Conservation (phyloP, 441 rosid species). For the Mallotus japonicus region DNA sequence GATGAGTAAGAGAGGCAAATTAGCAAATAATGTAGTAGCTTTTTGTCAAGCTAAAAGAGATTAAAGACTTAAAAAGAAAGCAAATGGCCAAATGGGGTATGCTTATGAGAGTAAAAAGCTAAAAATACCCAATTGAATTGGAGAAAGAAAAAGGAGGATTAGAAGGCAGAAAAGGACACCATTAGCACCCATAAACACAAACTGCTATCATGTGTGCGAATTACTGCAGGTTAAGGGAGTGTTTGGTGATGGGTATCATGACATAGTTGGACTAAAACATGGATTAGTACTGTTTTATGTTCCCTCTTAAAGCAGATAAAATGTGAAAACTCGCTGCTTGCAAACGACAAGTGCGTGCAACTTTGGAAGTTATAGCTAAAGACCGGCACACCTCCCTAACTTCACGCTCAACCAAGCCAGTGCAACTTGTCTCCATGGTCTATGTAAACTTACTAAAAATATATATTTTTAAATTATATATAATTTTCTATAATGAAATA, state of each 20-base stretch:
- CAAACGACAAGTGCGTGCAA: neutral
- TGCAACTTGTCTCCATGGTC: neutral
- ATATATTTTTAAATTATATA: neutral
- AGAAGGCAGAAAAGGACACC: neutral
- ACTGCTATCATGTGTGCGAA: neutral
- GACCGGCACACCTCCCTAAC: slow-evolving; percentile 19
- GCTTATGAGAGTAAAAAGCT: slow-evolving; percentile 8
- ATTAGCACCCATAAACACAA: neutral
- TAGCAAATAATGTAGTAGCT: neutral
- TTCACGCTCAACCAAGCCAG: slow-evolving; percentile 6
- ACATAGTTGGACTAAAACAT: neutral
- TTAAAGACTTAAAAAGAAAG: neutral
- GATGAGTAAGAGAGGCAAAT: slow-evolving; percentile 14
- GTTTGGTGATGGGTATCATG: slow-evolving; percentile 2
- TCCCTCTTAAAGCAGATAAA: neutral
- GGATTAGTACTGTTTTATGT: no score
- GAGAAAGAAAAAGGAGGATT: neutral
- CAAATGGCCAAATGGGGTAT: slow-evolving; percentile 3
- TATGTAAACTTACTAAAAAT: no score
- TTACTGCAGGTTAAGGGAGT: slow-evolving; percentile 1
- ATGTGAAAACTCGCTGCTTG: no score
- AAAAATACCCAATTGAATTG: neutral
- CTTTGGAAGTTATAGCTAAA: no score
- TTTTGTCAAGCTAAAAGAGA: slow-evolving; percentile 16
- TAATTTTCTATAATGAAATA: neutral